Evolutionary conservation across 352 stramenopile genomes (phyloP).

Genomic region (Phytophthora ramorum): DNA sequence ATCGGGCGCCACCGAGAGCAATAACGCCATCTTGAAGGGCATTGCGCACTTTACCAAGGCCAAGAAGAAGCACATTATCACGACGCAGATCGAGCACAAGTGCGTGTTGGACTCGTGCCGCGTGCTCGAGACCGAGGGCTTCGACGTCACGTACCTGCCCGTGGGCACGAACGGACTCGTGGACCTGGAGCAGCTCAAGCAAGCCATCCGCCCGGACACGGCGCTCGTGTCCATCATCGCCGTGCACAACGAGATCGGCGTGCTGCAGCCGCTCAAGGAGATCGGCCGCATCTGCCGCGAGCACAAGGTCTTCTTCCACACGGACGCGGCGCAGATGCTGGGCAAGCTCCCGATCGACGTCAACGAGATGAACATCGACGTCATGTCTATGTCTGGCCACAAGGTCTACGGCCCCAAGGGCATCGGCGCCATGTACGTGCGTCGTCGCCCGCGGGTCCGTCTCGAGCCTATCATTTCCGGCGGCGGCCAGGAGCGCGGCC

Average conservation of each 20-base stretch:
- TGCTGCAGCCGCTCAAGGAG: constrained; percentile 97
- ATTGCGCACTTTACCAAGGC: constrained; percentile 95
- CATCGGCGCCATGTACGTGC: constrained; percentile 98
- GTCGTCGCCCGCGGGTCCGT: constrained; percentile 95
- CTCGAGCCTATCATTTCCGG: constrained; percentile 98
- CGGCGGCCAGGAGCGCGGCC: constrained; percentile 97
- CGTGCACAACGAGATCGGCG: constrained; percentile 99
- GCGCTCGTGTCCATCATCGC: constrained; percentile 98
- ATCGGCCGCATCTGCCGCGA: constrained; percentile 95
- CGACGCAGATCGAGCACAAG: constrained; percentile 97
- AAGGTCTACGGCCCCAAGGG: constrained; percentile 99
- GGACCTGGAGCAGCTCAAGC: constrained; percentile 95
- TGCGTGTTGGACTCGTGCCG: constrained; percentile 99
- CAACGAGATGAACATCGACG: constrained; percentile 98
- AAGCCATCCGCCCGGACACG: constrained; percentile 95
- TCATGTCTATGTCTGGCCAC: constrained; percentile 98
- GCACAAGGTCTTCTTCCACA: constrained; percentile 98
- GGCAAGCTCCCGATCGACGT: constrained; percentile 98
- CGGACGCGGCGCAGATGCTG: constrained; percentile 98
- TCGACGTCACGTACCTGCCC: constrained; percentile 98
- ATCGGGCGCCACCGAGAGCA: constrained; percentile 98
- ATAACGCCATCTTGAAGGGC: constrained; percentile 99
- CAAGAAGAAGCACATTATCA: constrained; percentile 99
- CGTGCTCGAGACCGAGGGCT: constrained; percentile 96
- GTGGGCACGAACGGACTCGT: constrained; percentile 94